These are phyloP conservation scores for Fusarium aywerte DNA, from an alignment of 2,329 filamentous ascomycete species.

Conservation along the genomic window DNA sequence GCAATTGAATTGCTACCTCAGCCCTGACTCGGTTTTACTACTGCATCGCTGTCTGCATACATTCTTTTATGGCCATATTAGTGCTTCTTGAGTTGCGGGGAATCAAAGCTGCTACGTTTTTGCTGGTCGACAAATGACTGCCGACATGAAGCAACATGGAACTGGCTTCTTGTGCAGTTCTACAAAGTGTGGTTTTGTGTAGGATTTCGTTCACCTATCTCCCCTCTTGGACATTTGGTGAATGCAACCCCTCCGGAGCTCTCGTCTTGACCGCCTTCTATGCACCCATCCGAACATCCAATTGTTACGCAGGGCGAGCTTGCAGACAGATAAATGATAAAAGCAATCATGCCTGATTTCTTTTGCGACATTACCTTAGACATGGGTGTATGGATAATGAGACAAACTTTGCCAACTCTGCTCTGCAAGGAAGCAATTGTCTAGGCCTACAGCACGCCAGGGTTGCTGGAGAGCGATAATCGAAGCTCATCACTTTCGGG, in stretches of 20 bases:
- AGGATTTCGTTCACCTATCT: conserved; percentile 23
- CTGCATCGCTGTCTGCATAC: conserved; percentile 22
- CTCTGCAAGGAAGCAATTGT: conserved; percentile 43
- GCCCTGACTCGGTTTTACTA: conserved; percentile 40
- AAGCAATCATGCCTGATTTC: conserved; percentile 38
- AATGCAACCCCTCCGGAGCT: conserved; percentile 40
- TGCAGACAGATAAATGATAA: conserved; percentile 37
- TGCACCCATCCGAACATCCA: conserved; percentile 40
- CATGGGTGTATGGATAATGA: conserved; percentile 39
- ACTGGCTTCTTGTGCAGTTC: neutral
- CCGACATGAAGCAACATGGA: conserved; percentile 23
- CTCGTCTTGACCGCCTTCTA: conserved; percentile 42
- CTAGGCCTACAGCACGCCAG: conserved; percentile 29
- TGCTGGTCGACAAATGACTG: conserved; percentile 23
- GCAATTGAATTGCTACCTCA: conserved; percentile 37
- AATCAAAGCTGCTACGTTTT: conserved; percentile 5
- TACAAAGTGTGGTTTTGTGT: conserved; percentile 11
- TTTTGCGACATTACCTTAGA: conserved; percentile 42
- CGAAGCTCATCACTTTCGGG: conserved; percentile 28
- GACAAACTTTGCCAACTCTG: conserved; percentile 39
- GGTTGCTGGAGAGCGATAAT: conserved; percentile 32
- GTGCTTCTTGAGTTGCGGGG: conserved; percentile 27
- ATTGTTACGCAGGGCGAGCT: conserved; percentile 37
- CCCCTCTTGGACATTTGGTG: conserved; percentile 21
- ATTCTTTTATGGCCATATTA: conserved; percentile 23